Evolutionary conservation across 805 yeast species (phyloP).

Genomic region (Dipodascopsis uninucleata): DNA sequence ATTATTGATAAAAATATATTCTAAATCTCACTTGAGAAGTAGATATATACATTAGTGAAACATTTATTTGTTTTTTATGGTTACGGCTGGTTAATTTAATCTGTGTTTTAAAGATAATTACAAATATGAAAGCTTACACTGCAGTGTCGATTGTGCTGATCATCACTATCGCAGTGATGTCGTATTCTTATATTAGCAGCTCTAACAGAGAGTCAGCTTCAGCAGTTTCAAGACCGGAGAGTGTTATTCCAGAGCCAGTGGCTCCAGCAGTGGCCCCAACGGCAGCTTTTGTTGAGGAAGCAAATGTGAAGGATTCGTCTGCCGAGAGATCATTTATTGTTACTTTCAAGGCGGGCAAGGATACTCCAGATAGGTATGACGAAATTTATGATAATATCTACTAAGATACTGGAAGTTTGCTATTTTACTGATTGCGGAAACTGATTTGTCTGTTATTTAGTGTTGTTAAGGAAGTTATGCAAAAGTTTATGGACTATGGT

Average conservation of each 20-base stretch:
- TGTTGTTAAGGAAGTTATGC: conserved; percentile 14
- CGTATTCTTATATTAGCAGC: conserved; percentile 1
- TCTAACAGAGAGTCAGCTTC: no score
- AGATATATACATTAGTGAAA: no score
- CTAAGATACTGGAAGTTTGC: neutral
- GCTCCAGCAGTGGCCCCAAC: conserved; percentile 1
- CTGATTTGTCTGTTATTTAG: conserved; percentile 2
- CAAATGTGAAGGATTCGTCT: no score
- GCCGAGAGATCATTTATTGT: conserved; percentile 21
- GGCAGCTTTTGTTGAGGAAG: neutral
- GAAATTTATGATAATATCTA: no score
- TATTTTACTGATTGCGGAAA: neutral
- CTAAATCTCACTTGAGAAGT: no score
- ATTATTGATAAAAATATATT: no score
- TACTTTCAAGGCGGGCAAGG: conserved; percentile 19
- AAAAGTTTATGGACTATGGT: conserved; percentile 14
- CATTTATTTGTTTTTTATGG: no score
- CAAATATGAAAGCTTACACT: conserved; percentile 4
- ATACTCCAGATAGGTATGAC: conserved; percentile 21
- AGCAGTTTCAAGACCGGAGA: no score
- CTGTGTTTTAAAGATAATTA: no score
- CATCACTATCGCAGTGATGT: conserved; percentile 6
- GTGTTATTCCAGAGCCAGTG: no score
- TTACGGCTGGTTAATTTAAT: no score
- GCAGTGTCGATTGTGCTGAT: conserved; percentile 3